Percentiles rank a stretch among this genome's conserved stretches.
Conservation (phyloP, 2,329 filamentous ascomycete species). For the Trichoderma koningiopsis region DNA sequence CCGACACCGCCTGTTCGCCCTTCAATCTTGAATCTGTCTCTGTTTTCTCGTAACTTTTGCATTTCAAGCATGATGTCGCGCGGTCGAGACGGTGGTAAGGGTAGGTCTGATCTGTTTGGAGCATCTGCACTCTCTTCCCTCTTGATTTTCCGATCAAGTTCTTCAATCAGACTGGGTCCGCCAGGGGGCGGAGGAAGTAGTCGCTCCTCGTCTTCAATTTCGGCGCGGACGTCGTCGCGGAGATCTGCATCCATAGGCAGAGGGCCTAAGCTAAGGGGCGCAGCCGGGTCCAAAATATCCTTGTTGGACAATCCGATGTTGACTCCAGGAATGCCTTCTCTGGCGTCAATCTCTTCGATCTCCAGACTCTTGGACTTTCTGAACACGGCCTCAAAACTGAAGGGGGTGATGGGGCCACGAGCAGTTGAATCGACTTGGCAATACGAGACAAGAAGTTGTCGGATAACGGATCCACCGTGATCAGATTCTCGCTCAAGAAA, state of each 20-base stretch:
- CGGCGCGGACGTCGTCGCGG: slow-evolving; percentile 81
- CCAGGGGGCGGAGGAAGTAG: slow-evolving; percentile 72
- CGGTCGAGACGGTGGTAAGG: slow-evolving; percentile 83
- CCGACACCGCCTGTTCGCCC: slow-evolving; percentile 81
- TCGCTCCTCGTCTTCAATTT: slow-evolving; percentile 83
- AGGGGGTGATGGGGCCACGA: slow-evolving; percentile 65
- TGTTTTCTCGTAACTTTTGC: slow-evolving; percentile 88
- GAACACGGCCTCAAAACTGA: slow-evolving; percentile 63
- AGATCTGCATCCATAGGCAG: slow-evolving; percentile 82
- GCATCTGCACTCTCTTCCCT: slow-evolving; percentile 85
- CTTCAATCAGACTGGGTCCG: slow-evolving; percentile 74
- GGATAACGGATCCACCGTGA: slow-evolving; percentile 76
- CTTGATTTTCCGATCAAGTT: slow-evolving; percentile 87
- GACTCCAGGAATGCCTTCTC: slow-evolving; percentile 65
- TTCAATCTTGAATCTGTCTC: slow-evolving; percentile 88
- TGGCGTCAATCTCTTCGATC: slow-evolving; percentile 63
- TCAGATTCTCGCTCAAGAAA: slow-evolving; percentile 87
- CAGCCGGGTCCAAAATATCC: slow-evolving; percentile 58
- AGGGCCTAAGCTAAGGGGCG: slow-evolving; percentile 73
- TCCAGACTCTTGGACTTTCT: slow-evolving; percentile 61
- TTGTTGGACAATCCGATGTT: slow-evolving; percentile 64
- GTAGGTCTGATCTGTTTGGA: slow-evolving; percentile 76
- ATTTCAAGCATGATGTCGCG: slow-evolving; percentile 93
- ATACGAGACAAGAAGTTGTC: slow-evolving; percentile 67
- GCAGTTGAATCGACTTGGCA: slow-evolving; percentile 61